These are phyloP conservation scores for Annona squamosa DNA, from an alignment of 164 flowering plant species.

Conservation along the genomic window DNA sequence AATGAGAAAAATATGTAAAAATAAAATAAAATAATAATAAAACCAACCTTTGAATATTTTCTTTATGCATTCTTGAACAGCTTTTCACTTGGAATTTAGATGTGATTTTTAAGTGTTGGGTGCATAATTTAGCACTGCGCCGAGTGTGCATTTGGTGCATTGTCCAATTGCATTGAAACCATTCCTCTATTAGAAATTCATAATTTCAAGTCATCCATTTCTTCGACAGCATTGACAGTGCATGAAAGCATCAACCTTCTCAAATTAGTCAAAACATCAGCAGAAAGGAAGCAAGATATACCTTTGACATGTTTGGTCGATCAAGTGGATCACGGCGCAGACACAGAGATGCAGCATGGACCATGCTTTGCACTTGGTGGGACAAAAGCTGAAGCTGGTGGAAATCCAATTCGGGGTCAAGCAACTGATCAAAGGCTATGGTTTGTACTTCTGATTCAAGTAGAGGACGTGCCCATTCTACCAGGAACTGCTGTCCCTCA, in stretches of 20 bases:
- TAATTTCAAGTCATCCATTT: not conserved
- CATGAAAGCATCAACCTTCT: not conserved
- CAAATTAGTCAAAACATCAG: too few species aligned
- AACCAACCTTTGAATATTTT: too few species aligned
- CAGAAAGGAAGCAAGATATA: not conserved
- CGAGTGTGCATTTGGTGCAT: not conserved
- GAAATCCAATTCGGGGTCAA: constrained; percentile 39
- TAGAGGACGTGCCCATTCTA: constrained; percentile 37
- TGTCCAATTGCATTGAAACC: not conserved
- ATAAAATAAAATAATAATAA: too few species aligned
- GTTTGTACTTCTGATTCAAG: constrained; percentile 26
- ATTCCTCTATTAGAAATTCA: too few species aligned
- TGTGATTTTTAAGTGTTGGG: not conserved
- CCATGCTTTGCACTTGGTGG: constrained; percentile 53
- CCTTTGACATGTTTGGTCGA: constrained; percentile 34
- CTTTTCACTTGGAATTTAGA: too few species aligned
- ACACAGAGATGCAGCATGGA: constrained; percentile 36
- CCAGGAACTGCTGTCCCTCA: constrained; percentile 31
- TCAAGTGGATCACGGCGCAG: constrained; percentile 20
- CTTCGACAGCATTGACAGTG: not conserved
- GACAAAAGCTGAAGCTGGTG: constrained; percentile 25
- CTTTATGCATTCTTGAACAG: too few species aligned
- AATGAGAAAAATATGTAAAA: not conserved
- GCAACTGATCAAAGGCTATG: constrained; percentile 18
- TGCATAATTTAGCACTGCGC: not conserved